Evolutionary conservation across 1,284 basidiomycete genomes (phyloP).

Genomic region (Leccinum griseonigrum): DNA sequence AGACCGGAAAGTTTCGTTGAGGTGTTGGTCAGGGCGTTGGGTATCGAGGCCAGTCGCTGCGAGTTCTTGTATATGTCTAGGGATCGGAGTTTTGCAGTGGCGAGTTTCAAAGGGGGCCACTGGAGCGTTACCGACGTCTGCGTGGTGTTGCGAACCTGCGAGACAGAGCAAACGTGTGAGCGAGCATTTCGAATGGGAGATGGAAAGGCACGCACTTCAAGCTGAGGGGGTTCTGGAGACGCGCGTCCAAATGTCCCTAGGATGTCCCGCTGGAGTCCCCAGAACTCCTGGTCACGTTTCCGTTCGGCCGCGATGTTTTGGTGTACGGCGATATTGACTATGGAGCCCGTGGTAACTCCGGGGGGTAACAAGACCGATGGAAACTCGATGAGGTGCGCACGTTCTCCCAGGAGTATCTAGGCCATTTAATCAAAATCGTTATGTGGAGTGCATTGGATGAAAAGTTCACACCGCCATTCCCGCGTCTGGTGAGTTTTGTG

Average conservation of each 20-base stretch:
- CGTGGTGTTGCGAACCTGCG: slow-evolving; percentile 84
- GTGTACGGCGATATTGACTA: slow-evolving; percentile 89
- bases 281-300: slow-evolving; percentile 77
- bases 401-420: slow-evolving; percentile 88
- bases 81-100: slow-evolving; percentile 79
- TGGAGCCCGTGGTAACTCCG: slow-evolving; percentile 89
- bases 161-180: background rate
- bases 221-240: slow-evolving; percentile 70
- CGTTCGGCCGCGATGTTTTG: slow-evolving; percentile 83
- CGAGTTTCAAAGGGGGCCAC: slow-evolving; percentile 86
- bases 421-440: background rate
- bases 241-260: slow-evolving; percentile 68
- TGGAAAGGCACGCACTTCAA: slow-evolving; percentile 46
- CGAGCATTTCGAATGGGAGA: background rate
- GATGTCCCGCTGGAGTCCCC: slow-evolving; percentile 79
- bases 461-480: slow-evolving; percentile 67
- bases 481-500: slow-evolving; percentile 48
- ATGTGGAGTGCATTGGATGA: background rate
- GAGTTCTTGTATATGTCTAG: slow-evolving; percentile 91
- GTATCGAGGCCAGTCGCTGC: slow-evolving; percentile 82
- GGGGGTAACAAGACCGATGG: slow-evolving; percentile 90
- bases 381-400: slow-evolving; percentile 94
- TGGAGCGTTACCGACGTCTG: slow-evolving; percentile 94
- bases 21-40: slow-evolving; percentile 76
- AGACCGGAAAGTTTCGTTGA: slow-evolving; percentile 90